These are phyloP conservation scores for Ophiocordyceps camponoti-rufipedis DNA, from an alignment of 2,329 filamentous ascomycete species.

Conservation along the genomic window DNA sequence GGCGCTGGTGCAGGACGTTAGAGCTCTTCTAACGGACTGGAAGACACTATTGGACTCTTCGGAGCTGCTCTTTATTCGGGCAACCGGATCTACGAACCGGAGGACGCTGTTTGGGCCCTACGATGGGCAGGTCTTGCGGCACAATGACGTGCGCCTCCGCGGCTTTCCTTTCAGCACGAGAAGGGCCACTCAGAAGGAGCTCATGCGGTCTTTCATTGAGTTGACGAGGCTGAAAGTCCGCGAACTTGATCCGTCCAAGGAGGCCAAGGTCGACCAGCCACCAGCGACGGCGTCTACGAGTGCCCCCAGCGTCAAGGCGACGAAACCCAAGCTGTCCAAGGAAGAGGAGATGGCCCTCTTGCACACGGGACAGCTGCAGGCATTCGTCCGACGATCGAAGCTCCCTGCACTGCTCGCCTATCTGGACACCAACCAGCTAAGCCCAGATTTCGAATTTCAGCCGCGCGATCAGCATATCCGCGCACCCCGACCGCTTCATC, in stretches of 20 bases:
- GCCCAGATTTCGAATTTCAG: slow-evolving; percentile 56
- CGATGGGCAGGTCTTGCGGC: slow-evolving; percentile 65
- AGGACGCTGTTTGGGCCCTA: slow-evolving; percentile 82
- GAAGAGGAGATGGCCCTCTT: slow-evolving; percentile 68
- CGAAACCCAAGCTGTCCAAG: slow-evolving; percentile 51
- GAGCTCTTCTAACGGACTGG: slow-evolving; percentile 68
- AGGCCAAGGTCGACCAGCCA: slow-evolving; percentile 23
- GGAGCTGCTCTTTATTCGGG: slow-evolving; percentile 74
- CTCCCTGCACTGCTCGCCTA: slow-evolving; percentile 76
- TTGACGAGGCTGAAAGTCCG: slow-evolving; percentile 77
- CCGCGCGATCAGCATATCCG: slow-evolving; percentile 59
- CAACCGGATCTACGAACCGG: slow-evolving; percentile 72
- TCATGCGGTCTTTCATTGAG: slow-evolving; percentile 89
- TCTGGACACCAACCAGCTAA: slow-evolving; percentile 55
- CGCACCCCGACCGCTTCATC: slow-evolving; percentile 66
- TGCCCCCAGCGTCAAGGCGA: slow-evolving; percentile 26
- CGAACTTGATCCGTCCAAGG: slow-evolving; percentile 51
- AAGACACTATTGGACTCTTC: slow-evolving; percentile 67
- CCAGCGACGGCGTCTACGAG: slow-evolving; percentile 16
- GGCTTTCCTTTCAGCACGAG: slow-evolving; percentile 89
- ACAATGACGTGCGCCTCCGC: slow-evolving; percentile 63
- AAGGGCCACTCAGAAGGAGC: slow-evolving; percentile 78
- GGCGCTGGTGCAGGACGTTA: slow-evolving; percentile 75
- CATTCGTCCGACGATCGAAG: slow-evolving; percentile 76
- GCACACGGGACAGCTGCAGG: slow-evolving; percentile 79